phyloP scores from a whole-genome alignment of 2,329 filamentous ascomycete species.

The Cylindrodendrum hubeiense region DNA sequence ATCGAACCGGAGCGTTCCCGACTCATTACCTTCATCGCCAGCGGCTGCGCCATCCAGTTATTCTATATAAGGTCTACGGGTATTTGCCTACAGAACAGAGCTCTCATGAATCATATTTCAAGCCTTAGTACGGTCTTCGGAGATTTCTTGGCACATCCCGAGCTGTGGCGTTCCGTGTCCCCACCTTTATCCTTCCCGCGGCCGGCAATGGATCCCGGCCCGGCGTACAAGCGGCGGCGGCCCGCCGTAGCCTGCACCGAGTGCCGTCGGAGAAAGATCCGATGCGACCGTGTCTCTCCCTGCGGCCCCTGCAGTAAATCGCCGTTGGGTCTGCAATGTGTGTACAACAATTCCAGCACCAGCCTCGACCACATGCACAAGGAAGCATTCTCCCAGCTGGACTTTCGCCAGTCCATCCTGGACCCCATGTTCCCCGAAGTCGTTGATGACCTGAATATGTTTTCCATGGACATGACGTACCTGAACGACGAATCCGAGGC shows the following conservation, averaged over 20 bases:
- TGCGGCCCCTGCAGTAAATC: conserved; percentile 34
- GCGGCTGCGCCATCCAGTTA: neutral
- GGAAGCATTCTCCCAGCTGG: conserved; percentile 9
- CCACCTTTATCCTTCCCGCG: neutral
- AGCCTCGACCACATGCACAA: conserved; percentile 11
- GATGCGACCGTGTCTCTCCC: conserved; percentile 29
- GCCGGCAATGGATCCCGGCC: conserved; percentile 30
- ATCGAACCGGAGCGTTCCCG: neutral
- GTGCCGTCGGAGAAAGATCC: conserved; percentile 32
- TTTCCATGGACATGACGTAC: conserved; percentile 14
- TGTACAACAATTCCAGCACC: conserved; percentile 27
- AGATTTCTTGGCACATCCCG: neutral
- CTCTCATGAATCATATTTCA: neutral
- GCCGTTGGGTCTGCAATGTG: conserved; percentile 23
- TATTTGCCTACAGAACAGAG: neutral
- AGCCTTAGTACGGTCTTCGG: neutral
- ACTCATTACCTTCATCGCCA: neutral
- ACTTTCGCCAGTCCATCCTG: conserved; percentile 2
- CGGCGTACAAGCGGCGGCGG: conserved; percentile 28
- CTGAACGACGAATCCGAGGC: conserved; percentile 19
- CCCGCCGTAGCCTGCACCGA: conserved; percentile 33
- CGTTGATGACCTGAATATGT: conserved; percentile 11
- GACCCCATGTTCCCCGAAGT: conserved; percentile 15
- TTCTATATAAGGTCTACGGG: neutral
- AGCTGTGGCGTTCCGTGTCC: neutral